Conservation (phyloP, 2,329 filamentous ascomycete species). For the Colletotrichum spinosum region DNA sequence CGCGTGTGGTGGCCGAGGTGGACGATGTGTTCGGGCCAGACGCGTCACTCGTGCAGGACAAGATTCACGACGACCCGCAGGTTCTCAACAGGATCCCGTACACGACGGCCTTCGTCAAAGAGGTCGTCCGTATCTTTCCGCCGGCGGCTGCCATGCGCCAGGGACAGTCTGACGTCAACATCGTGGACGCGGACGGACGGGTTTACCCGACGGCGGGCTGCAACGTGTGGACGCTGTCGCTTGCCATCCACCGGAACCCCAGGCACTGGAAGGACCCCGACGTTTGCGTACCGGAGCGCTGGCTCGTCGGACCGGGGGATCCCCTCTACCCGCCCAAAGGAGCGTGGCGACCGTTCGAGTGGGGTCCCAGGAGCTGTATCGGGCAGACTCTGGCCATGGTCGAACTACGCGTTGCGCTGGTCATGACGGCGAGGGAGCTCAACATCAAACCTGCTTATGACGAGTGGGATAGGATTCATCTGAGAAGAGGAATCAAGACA, state of each 20-base stretch:
- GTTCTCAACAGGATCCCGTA: slow-evolving; percentile 64
- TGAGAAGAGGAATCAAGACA: slow-evolving; percentile 39
- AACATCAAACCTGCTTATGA: slow-evolving; percentile 43
- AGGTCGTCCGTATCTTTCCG: slow-evolving; percentile 64
- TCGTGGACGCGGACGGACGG: slow-evolving; percentile 55
- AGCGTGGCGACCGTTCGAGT: slow-evolving; percentile 63
- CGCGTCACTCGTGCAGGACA: slow-evolving; percentile 47
- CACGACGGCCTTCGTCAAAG: slow-evolving; percentile 65
- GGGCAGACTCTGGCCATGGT: slow-evolving; percentile 54
- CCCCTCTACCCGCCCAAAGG: slow-evolving; percentile 41
- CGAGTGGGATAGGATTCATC: slow-evolving; percentile 16
- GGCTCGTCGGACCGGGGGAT: slow-evolving; percentile 42
- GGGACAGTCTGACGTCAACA: slow-evolving; percentile 49
- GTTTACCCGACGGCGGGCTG: slow-evolving; percentile 57
- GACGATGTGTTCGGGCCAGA: slow-evolving; percentile 59
- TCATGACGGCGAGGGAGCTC: slow-evolving; percentile 58
- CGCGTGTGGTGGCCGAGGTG: slow-evolving; percentile 44
- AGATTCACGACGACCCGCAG: slow-evolving; percentile 55
- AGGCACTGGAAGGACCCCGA: slow-evolving; percentile 55
- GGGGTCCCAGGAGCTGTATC: slow-evolving; percentile 65
- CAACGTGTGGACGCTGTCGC: slow-evolving; percentile 54
- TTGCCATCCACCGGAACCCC: slow-evolving; percentile 52
- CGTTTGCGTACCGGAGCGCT: slow-evolving; percentile 61
- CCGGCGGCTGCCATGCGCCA: slow-evolving; percentile 58
- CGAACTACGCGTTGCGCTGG: slow-evolving; percentile 60